Evolutionary conservation across 108 stramenopile species (phyloP).

Genomic region (Nannochloropsis salina): DNA sequence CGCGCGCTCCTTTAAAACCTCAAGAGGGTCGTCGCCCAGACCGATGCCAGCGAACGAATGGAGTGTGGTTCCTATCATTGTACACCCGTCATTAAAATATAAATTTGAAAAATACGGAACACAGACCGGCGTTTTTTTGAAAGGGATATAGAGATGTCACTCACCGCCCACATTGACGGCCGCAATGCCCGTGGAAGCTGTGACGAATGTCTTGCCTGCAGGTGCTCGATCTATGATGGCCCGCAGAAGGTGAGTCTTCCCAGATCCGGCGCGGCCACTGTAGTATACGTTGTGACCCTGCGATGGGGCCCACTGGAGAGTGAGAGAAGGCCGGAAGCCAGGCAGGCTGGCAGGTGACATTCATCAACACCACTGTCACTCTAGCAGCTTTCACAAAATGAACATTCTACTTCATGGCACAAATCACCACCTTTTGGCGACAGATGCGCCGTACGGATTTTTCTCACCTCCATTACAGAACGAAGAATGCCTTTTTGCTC

Average conservation of each 20-base stretch:
- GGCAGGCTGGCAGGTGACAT: too few species aligned
- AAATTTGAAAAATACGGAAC: too few species aligned
- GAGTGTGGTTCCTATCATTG: not conserved
- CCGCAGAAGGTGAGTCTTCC: not conserved
- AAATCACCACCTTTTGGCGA: too few species aligned
- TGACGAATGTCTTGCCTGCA: conserved; percentile 13
- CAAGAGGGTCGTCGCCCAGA: not conserved
- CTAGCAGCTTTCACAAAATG: too few species aligned
- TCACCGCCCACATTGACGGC: not conserved
- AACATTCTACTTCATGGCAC: too few species aligned
- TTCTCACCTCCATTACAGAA: not conserved
- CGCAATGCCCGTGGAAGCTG: conserved; percentile 7
- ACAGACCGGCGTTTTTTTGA: not conserved
- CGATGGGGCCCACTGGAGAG: not conserved
- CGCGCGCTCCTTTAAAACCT: not conserved
- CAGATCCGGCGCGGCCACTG: not conserved
- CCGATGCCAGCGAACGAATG: not conserved
- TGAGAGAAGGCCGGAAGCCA: not conserved
- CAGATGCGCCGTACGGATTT: too few species aligned
- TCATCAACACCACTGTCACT: too few species aligned
- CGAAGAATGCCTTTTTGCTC: conserved; percentile 12
- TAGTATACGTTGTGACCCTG: conserved; percentile 12
- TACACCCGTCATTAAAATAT: too few species aligned
- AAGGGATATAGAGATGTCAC: not conserved
- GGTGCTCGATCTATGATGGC: conserved; percentile 19